A percentile compares a stretch with the other conserved stretches of the same genome.
phyloP scores from a whole-genome alignment of 164 flowering plant genomes.

The Hamamelis virginiana region DNA sequence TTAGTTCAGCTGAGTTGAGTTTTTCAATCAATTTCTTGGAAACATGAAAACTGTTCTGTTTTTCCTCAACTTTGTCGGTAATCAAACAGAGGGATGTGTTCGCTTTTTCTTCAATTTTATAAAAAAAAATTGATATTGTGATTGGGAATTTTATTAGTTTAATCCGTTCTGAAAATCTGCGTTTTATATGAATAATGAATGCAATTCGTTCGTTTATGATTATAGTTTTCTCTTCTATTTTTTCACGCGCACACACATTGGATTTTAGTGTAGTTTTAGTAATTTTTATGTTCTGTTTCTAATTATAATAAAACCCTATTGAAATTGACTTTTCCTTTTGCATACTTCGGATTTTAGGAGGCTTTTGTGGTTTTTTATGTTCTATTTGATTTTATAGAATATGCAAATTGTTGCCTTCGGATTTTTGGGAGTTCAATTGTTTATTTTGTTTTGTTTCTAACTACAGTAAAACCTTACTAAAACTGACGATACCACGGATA shows the following conservation, averaged over 20 bases:
- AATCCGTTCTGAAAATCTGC: background rate
- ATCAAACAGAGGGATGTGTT: no score
- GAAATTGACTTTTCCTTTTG: background rate
- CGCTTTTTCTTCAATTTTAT: background rate
- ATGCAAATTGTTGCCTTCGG: background rate
- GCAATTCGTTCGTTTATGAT: no score
- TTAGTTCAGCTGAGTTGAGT: background rate
- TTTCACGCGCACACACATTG: no score
- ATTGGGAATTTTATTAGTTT: background rate
- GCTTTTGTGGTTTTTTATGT: background rate
- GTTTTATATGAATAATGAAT: no score
- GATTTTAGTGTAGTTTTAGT: no score
- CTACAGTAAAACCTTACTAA: slow-evolving; percentile 82
- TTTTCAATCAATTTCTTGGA: background rate
- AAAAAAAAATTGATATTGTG: no score
- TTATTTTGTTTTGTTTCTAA: background rate
- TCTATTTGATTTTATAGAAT: background rate
- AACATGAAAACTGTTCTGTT: no score
- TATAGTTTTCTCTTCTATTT: no score
- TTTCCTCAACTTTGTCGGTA: no score
- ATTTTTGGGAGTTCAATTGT: background rate
- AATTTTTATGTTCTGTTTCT: no score
- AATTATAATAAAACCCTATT: no score
- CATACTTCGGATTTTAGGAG: background rate
- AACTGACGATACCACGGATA: slow-evolving; percentile 83